A percentile compares a stretch with the other conserved stretches of the same genome.
phyloP scores from a whole-genome alignment of 805 yeast genomes.

The Pichia scutulata region DNA sequence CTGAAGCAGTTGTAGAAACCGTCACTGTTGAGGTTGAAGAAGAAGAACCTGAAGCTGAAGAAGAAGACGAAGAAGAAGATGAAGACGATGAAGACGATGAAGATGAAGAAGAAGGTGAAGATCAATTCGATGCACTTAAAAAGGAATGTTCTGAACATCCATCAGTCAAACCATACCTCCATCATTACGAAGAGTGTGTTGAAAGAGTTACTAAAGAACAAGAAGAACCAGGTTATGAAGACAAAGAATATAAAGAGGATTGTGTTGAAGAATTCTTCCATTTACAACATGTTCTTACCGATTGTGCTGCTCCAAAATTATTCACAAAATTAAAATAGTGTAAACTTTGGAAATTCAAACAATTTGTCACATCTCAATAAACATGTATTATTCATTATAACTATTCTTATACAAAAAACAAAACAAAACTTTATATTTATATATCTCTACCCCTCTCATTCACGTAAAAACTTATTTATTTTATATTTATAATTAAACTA shows the following conservation, averaged over 20 bases:
- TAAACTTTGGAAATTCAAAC: too few species aligned
- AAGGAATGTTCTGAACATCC: slow-evolving; percentile 63
- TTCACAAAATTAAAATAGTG: slow-evolving; percentile 74
- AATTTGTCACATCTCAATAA: too few species aligned
- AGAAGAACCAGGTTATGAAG: slow-evolving; percentile 79
- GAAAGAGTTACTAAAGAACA: slow-evolving; percentile 87
- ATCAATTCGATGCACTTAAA: slow-evolving; percentile 56
- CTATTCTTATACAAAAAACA: too few species aligned
- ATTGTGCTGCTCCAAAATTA: slow-evolving; percentile 84
- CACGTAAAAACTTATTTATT: too few species aligned
- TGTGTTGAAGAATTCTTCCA: slow-evolving; percentile 98
- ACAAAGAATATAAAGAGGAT: slow-evolving; percentile 83
- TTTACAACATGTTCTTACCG: slow-evolving; percentile 86
- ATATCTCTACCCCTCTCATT: not conserved
- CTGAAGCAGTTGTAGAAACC: slow-evolving; percentile 28
- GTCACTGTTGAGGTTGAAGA: slow-evolving; percentile 38
- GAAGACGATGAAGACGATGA: slow-evolving; percentile 35
- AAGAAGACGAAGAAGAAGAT: slow-evolving; percentile 31
- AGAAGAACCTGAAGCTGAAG: slow-evolving; percentile 37
- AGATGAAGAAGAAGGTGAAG: slow-evolving; percentile 54
- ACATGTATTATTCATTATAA: too few species aligned
- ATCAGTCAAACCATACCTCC: slow-evolving; percentile 65
- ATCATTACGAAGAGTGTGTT: slow-evolving; percentile 90
- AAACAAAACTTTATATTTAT: too few species aligned
- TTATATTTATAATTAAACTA: too few species aligned